These are phyloP conservation scores for Scytalidium lignicola DNA, from an alignment of 2,329 filamentous ascomycete species.

Conservation along the genomic window DNA sequence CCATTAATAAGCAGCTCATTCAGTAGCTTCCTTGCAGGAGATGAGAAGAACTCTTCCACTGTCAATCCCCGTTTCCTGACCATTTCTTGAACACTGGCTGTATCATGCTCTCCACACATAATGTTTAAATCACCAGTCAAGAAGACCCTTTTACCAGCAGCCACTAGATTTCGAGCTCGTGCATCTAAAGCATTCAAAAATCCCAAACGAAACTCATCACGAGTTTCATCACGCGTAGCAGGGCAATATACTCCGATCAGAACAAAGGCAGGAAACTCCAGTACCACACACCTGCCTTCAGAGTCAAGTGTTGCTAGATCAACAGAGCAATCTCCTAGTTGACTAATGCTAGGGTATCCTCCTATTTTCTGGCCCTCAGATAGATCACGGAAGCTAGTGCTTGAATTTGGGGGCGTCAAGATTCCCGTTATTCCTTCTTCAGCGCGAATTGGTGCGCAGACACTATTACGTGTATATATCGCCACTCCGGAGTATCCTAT, in stretches of 20 bases:
- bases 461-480: slow-evolving; percentile 86
- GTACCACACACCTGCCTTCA: slow-evolving; percentile 83
- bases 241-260: slow-evolving; percentile 90
- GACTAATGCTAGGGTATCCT: slow-evolving; percentile 71
- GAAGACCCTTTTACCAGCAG: slow-evolving; percentile 77
- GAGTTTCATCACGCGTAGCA: slow-evolving; percentile 77
- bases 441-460: slow-evolving; percentile 79
- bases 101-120: slow-evolving; percentile 58
- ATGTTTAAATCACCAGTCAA: slow-evolving; percentile 89
- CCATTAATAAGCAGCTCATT: slow-evolving; percentile 80
- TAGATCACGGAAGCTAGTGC: slow-evolving; percentile 68
- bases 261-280: slow-evolving; percentile 94
- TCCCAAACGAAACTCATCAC: slow-evolving; percentile 74
- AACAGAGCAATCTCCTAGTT: slow-evolving; percentile 56
- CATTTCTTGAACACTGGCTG: slow-evolving; percentile 66
- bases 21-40: slow-evolving; percentile 70
- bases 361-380: slow-evolving; percentile 74
- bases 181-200: slow-evolving; percentile 79
- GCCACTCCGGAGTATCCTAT: slow-evolving; percentile 91
- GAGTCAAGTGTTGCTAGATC: slow-evolving; percentile 75
- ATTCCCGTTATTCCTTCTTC: slow-evolving; percentile 92
- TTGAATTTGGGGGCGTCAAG: slow-evolving; percentile 67
- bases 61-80: slow-evolving; percentile 66
- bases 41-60: slow-evolving; percentile 66
- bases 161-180: slow-evolving; percentile 76